Evolutionary conservation across 2,329 filamentous ascomycete species (phyloP).

Genomic region (Tolypocladium sp.): DNA sequence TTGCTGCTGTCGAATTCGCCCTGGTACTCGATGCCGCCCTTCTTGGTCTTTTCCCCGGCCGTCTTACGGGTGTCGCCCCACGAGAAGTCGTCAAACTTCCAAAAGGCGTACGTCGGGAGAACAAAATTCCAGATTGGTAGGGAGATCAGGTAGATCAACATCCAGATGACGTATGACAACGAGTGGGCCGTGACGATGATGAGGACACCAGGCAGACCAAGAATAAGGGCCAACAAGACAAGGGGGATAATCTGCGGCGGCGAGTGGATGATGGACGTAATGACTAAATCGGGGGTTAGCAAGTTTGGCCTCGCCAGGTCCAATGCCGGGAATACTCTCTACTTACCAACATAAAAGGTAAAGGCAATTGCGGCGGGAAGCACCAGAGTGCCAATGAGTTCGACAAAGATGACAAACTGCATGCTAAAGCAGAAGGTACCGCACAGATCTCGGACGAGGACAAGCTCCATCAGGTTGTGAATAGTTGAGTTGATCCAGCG

Average conservation of each 20-base stretch:
- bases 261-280: conserved; percentile 71
- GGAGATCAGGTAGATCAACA: conserved; percentile 89
- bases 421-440: conserved; percentile 99
- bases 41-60: conserved; percentile 79
- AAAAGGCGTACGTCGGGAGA: conserved; percentile 88
- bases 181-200: conserved; percentile 92
- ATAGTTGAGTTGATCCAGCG: conserved; percentile 99
- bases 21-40: conserved; percentile 77
- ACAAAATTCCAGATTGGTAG: conserved; percentile 98
- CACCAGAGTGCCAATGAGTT: conserved; percentile 88
- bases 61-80: conserved; percentile 99
- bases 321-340: neutral
- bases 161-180: conserved; percentile 88
- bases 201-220: conserved; percentile 85
- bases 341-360: conserved; percentile 89
- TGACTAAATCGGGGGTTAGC: conserved; percentile 41
- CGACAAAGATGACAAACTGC: conserved; percentile 97
- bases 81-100: conserved; percentile 99
- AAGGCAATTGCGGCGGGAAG: conserved; percentile 94
- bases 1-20: conserved; percentile 97
- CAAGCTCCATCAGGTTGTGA: conserved; percentile 96
- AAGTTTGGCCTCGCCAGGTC: neutral
- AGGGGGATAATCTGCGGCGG: conserved; percentile 83
- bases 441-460: conserved; percentile 90
- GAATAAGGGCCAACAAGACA: conserved; percentile 77